phyloP scores from a whole-genome alignment of 306 rosid species.

The Adenanthera pavonina region DNA sequence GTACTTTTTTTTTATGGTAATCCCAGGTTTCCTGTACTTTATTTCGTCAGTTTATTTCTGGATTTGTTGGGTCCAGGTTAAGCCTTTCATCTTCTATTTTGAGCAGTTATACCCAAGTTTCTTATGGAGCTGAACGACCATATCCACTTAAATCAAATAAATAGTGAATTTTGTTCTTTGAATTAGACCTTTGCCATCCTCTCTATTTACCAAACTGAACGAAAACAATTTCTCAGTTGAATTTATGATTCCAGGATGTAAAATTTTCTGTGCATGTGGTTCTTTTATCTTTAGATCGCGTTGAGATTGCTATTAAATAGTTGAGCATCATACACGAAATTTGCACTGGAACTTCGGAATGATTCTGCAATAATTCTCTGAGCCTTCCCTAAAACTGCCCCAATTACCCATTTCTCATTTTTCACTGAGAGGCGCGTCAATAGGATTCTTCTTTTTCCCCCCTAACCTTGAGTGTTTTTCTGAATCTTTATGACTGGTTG shows the following conservation, averaged over 20 bases:
- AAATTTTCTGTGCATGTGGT: not conserved
- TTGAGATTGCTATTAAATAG: slow-evolving; percentile 1
- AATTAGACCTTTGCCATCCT: slow-evolving; percentile 8
- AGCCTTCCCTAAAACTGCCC: slow-evolving; percentile 19
- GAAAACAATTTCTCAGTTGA: not conserved
- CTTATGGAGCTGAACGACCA: slow-evolving; percentile 26
- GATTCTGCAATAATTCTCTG: slow-evolving; percentile 31
- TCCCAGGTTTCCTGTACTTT: not conserved
- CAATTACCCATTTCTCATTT: slow-evolving; percentile 17
- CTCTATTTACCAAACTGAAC: slow-evolving; percentile 17
- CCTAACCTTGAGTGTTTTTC: slow-evolving; percentile 18
- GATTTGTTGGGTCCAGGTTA: slow-evolving; percentile 29
- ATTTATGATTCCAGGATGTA: slow-evolving; percentile 12
- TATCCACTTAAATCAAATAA: slow-evolving; percentile 11
- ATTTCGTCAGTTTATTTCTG: slow-evolving; percentile 29
- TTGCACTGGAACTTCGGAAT: slow-evolving; percentile 26
- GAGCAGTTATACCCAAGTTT: slow-evolving; percentile 31
- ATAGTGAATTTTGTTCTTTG: slow-evolving; percentile 7
- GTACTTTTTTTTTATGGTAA: not conserved
- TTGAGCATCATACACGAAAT: slow-evolving; percentile 17
- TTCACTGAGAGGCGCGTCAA: slow-evolving; percentile 24
- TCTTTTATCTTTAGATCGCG: slow-evolving; percentile 14
- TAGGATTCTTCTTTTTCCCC: not conserved
- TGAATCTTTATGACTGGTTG: not conserved
- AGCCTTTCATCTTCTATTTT: slow-evolving; percentile 19